Evolutionary conservation across 2,329 filamentous ascomycete genomes (phyloP), one percentile per base, ranked within the genome.

Genomic region (Cladosporium sp.): DNA sequence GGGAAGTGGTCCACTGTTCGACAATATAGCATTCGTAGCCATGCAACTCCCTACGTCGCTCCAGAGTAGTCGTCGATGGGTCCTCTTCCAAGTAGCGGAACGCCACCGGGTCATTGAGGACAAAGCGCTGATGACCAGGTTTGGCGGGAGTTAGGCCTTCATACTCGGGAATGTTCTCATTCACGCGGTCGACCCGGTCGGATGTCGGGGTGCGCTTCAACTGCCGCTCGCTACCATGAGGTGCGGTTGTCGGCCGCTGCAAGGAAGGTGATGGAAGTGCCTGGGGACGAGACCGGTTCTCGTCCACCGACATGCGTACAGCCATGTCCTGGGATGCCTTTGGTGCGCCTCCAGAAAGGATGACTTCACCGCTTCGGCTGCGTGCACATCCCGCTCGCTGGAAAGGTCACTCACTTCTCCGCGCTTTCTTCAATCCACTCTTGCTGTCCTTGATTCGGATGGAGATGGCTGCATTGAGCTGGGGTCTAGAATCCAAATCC

Each of bases 1-100:
- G 85, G 12, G 93, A 97, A 73, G 92, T 97, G 5, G 91, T 91
- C 94, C 94, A 99, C 79, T 99, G 94, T 73, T 97, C 94, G 63
- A 97, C 91, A 15, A 97, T 77, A 73, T 97, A 97, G 61, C 93
- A 80, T 72, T 97, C 92, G 74, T 97, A 97, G 63, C 93, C 93
- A 60, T 83, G 77, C 5, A 99, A 80, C 50, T 82, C 78, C 50
- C 82, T 80, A 56, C 85, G 84, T 54, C 88, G 86, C 65, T 92
- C 84, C 62, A 96, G 79, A 7, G 96, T 85, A 3, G 79, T 80
- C 3, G 91, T 91, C 4, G 83, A 84, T 1, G 85, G 79, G 63
- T 97, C 94, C 70, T 95, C 89, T 76, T 96, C 89, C 20, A 99
- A 83, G 69, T 93, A 96, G 63, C 78, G 80, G 63, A 88, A 84